Evolutionary conservation across 108 stramenopile species (phyloP).

Genomic region (Schizochytrium sp.): DNA sequence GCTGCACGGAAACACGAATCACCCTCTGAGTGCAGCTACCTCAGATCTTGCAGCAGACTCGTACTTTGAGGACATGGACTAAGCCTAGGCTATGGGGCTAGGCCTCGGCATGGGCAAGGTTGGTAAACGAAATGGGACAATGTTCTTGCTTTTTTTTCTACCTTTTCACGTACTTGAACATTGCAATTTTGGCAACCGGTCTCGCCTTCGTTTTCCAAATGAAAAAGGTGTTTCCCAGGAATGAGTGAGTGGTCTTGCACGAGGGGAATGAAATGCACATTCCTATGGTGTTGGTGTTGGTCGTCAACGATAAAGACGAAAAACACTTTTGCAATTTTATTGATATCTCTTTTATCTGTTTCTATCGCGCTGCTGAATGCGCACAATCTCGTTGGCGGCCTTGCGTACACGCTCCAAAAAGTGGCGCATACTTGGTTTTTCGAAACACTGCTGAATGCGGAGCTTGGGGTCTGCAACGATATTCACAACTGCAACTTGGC

Average conservation of each 20-base stretch:
- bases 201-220: too few relatives aligned
- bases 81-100: neutral
- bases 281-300: neutral
- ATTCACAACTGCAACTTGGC: neutral
- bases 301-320: too few relatives aligned
- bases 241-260: too few relatives aligned
- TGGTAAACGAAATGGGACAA: too few relatives aligned
- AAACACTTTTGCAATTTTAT: neutral
- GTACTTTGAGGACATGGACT: neutral
- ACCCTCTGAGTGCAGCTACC: neutral
- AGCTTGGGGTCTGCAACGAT: neutral
- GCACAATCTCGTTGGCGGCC: neutral
- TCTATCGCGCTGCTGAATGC: neutral
- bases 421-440: neutral
- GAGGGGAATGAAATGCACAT: neutral
- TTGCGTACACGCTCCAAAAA: neutral
- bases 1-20: neutral
- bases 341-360: neutral
- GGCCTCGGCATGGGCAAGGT: neutral
- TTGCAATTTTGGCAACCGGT: too few relatives aligned
- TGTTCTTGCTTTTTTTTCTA: too few relatives aligned
- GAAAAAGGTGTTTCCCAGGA: too few relatives aligned
- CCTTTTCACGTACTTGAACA: too few relatives aligned
- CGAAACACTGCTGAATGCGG: neutral
- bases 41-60: neutral